Evolutionary conservation across 2,329 filamentous ascomycete species (phyloP).

Genomic region (Colletotrichum acutatum): DNA sequence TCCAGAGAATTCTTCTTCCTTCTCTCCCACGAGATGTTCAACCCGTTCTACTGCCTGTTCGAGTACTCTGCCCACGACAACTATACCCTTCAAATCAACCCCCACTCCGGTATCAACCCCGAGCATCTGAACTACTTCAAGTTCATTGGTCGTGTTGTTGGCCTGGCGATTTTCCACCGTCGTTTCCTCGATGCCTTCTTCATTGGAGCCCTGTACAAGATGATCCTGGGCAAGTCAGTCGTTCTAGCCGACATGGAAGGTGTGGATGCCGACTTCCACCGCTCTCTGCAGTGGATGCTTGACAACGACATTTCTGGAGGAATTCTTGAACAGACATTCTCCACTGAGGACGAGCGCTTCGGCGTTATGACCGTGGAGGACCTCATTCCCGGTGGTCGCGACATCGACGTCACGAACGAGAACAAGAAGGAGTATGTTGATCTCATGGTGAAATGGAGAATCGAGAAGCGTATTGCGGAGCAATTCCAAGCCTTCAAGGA

Average conservation of each 20-base stretch:
- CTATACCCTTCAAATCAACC: constrained; percentile 99
- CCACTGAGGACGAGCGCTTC: constrained; percentile 96
- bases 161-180: constrained; percentile 96
- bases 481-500: constrained; percentile 98
- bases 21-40: constrained; percentile 99
- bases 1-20: constrained; percentile 99
- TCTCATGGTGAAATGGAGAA: constrained; percentile 98
- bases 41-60: constrained; percentile 99
- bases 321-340: constrained; percentile 94
- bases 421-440: constrained; percentile 99
- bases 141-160: constrained; percentile 97
- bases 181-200: constrained; percentile 99
- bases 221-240: constrained; percentile 96
- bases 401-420: constrained; percentile 97
- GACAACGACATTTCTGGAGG: constrained; percentile 96
- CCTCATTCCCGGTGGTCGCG: constrained; percentile 86
- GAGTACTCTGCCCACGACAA: constrained; percentile 99
- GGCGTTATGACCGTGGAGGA: constrained; percentile 95
- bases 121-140: constrained; percentile 99
- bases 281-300: constrained; percentile 96
- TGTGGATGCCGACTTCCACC: constrained; percentile 97
- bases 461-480: constrained; percentile 97
- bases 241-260: constrained; percentile 96
- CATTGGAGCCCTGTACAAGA: constrained; percentile 99
- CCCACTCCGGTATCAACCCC: constrained; percentile 98